Percentiles rank a stretch among this genome's conserved stretches.
These are phyloP conservation scores for Flagelloscypha sp. DNA, from an alignment of 768 basidiomycete species.

Conservation along the genomic window DNA sequence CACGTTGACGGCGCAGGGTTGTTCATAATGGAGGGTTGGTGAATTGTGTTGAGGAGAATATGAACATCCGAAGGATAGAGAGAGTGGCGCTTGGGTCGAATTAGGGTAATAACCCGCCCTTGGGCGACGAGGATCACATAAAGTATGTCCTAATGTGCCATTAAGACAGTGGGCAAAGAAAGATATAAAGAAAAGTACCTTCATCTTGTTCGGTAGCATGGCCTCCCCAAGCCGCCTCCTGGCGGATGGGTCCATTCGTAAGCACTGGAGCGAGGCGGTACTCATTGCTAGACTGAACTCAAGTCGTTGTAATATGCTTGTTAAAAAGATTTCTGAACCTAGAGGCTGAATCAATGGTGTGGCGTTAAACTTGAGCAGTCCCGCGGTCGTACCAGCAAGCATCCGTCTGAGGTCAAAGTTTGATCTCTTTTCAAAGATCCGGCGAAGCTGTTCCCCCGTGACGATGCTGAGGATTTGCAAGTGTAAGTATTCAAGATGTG, in stretches of 20 bases:
- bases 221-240: slow-evolving; percentile 73
- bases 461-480: slow-evolving; percentile 89
- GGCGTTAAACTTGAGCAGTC: background rate
- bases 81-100: slow-evolving; percentile 86
- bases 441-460: slow-evolving; percentile 72
- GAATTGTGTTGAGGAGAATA: slow-evolving; percentile 84
- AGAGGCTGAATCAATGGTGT: background rate
- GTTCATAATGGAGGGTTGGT: slow-evolving; percentile 70
- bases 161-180: background rate
- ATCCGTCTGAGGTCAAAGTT: slow-evolving; percentile 86
- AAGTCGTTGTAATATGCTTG: slow-evolving; percentile 58
- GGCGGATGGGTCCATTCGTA: slow-evolving; percentile 61
- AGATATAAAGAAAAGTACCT: slow-evolving; percentile 33
- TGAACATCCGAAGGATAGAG: slow-evolving; percentile 95
- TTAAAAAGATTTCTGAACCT: slow-evolving; percentile 82
- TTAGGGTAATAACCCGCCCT: slow-evolving; percentile 74
- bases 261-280: slow-evolving; percentile 72
- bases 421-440: slow-evolving; percentile 80
- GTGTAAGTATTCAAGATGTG: slow-evolving; percentile 92
- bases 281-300: slow-evolving; percentile 78
- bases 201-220: slow-evolving; percentile 78
- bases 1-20: slow-evolving; percentile 80
- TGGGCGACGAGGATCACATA: slow-evolving; percentile 83
- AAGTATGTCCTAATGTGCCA: slow-evolving; percentile 72
- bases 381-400: slow-evolving; percentile 42